Evolutionary conservation across 352 stramenopile genomes (phyloP).

Genomic region (Phytopythium litorale): DNA sequence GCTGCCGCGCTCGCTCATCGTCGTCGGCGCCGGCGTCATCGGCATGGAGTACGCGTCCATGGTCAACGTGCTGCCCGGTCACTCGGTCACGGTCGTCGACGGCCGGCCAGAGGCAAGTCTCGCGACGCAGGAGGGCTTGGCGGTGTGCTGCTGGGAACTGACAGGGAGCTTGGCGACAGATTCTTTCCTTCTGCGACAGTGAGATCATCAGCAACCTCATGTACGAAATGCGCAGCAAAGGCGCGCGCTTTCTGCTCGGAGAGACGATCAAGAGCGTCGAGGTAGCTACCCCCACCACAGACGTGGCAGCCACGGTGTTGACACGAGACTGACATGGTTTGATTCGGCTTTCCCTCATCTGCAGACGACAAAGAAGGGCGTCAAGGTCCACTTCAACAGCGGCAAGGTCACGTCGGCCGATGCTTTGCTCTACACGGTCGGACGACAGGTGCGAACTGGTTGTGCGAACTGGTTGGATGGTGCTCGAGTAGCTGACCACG

Average conservation of each 20-base stretch:
- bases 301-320: no score
- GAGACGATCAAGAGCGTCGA: slow-evolving; percentile 77
- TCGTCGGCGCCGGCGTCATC: slow-evolving; percentile 83
- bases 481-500: not conserved
- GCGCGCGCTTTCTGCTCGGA: slow-evolving; percentile 78
- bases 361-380: slow-evolving; percentile 45
- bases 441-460: slow-evolving; percentile 41
- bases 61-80: slow-evolving; percentile 85
- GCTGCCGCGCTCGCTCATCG: slow-evolving; percentile 72
- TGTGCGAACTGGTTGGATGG: no score
- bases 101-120: slow-evolving; percentile 56
- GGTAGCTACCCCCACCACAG: slow-evolving; percentile 13
- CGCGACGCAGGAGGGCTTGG: not conserved
- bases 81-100: slow-evolving; percentile 86
- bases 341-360: not conserved
- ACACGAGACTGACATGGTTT: not conserved
- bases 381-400: slow-evolving; percentile 72
- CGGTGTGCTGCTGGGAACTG: not conserved
- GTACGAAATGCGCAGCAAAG: slow-evolving; percentile 89
- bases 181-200: slow-evolving; percentile 80
- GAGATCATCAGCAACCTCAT: slow-evolving; percentile 87
- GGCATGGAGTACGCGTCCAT: slow-evolving; percentile 92
- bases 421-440: slow-evolving; percentile 76
- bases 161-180: slow-evolving; percentile 20
- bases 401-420: slow-evolving; percentile 72